A percentile compares a stretch with the other conserved stretches of the same genome.
phyloP scores from a whole-genome alignment of 2,329 filamentous ascomycete genomes.

The Bretziella fagacearum region DNA sequence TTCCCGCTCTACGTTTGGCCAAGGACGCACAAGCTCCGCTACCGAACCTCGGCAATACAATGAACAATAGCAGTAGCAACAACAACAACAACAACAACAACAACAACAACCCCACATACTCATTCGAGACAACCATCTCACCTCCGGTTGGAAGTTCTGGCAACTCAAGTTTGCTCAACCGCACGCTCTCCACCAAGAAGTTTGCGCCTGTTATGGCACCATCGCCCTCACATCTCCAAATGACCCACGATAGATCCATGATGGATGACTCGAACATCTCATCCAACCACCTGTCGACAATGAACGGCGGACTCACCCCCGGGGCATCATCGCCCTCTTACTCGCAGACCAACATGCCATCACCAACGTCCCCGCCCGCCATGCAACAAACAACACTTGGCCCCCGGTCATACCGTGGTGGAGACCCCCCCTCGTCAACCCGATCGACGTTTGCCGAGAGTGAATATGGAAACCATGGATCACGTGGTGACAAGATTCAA shows the following conservation, averaged over 20 bases:
- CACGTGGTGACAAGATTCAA: conserved; percentile 22
- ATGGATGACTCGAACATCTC: conserved; percentile 57
- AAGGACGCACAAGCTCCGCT: conserved; percentile 87
- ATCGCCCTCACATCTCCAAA: conserved; percentile 57
- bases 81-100: not conserved
- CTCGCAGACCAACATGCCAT: conserved; percentile 49
- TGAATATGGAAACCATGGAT: conserved; percentile 21
- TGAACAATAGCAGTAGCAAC: not conserved
- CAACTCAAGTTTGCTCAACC: conserved; percentile 40
- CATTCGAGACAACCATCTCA: conserved; percentile 26
- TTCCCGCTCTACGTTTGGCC: conserved; percentile 74
- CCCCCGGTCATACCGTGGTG: conserved; percentile 40
- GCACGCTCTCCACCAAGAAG: conserved; percentile 62
- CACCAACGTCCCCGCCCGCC: conserved; percentile 49
- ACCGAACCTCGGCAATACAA: conserved; percentile 26
- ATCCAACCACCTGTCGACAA: conserved; percentile 52
- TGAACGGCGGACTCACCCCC: conserved; percentile 45
- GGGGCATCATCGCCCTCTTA: conserved; percentile 36
- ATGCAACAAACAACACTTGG: conserved; percentile 39
- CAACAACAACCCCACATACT: conserved; percentile 12
- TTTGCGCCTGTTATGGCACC: conserved; percentile 56
- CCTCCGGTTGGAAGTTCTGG: conserved; percentile 41
- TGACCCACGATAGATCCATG: conserved; percentile 47
- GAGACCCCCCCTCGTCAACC: conserved; percentile 34
- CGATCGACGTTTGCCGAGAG: conserved; percentile 38